Evolutionary conservation across 192 early-diverging fungal genomes (phyloP).

Genomic region (Kappamyces sp.): DNA sequence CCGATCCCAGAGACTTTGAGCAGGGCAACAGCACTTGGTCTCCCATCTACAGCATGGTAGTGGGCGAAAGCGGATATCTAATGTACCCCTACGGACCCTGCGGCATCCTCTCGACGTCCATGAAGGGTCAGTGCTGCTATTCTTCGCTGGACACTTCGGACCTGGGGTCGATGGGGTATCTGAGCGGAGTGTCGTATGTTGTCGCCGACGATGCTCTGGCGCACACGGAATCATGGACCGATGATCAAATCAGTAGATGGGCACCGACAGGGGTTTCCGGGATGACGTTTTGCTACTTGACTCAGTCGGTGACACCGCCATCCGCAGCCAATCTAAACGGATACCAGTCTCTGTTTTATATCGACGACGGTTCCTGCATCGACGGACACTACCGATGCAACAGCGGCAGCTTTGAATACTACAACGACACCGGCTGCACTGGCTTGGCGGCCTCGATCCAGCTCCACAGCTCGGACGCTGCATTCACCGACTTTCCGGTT

Average conservation of each 20-base stretch:
- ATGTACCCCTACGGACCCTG: background rate
- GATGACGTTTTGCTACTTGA: background rate
- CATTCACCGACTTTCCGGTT: background rate
- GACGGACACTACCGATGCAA: too few species aligned
- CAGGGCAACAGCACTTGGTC: background rate
- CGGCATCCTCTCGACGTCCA: background rate
- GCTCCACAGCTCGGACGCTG: background rate
- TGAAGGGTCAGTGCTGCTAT: background rate
- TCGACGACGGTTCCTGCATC: too few species aligned
- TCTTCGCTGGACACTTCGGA: background rate
- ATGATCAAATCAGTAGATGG: background rate
- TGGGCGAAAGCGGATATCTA: background rate
- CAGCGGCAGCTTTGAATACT: background rate
- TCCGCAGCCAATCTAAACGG: background rate
- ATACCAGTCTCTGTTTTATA: background rate
- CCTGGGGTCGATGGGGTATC: background rate
- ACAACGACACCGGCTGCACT: background rate
- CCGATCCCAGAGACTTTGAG: background rate
- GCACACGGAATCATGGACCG: too few species aligned
- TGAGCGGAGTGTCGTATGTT: background rate
- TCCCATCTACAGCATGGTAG: background rate
- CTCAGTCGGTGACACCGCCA: background rate
- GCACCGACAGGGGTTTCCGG: background rate
- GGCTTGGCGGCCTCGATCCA: background rate
- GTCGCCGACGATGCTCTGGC: background rate